These are phyloP conservation scores for Suillus discolor DNA, from an alignment of 768 basidiomycete species.

Conservation along the genomic window DNA sequence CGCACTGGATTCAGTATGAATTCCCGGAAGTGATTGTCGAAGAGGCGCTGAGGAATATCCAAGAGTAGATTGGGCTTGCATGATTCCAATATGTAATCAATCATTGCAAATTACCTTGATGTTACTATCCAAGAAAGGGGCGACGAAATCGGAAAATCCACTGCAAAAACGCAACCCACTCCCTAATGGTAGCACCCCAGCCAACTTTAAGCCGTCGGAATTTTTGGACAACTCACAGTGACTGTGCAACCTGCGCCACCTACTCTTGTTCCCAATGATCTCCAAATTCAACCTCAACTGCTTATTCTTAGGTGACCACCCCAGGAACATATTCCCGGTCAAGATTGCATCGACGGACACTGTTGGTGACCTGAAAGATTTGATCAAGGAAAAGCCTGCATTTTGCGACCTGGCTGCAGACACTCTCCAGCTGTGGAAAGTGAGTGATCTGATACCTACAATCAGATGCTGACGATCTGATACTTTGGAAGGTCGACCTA, in stretches of 20 bases:
- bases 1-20: constrained; percentile 22
- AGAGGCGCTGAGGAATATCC: constrained; percentile 12
- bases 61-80: neutral
- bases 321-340: neutral
- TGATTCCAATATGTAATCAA: neutral
- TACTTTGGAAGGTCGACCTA: neutral
- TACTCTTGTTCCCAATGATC: too few relatives aligned
- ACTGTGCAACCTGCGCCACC: too few relatives aligned
- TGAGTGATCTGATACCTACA: neutral
- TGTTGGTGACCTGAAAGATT: neutral
- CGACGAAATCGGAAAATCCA: too few relatives aligned
- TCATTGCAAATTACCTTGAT: neutral
- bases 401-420: neutral
- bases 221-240: too few relatives aligned
- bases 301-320: neutral
- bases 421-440: neutral
- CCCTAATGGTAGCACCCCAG: too few relatives aligned
- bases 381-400: neutral
- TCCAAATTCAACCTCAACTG: neutral
- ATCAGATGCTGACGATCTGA: neutral
- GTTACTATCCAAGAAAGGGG: neutral
- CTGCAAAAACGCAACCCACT: too few relatives aligned
- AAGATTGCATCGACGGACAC: neutral
- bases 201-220: too few relatives aligned
- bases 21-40: constrained; percentile 19